Evolutionary conservation across 345 rosid genomes (phyloP).

Genomic region (Camelina hispida): DNA sequence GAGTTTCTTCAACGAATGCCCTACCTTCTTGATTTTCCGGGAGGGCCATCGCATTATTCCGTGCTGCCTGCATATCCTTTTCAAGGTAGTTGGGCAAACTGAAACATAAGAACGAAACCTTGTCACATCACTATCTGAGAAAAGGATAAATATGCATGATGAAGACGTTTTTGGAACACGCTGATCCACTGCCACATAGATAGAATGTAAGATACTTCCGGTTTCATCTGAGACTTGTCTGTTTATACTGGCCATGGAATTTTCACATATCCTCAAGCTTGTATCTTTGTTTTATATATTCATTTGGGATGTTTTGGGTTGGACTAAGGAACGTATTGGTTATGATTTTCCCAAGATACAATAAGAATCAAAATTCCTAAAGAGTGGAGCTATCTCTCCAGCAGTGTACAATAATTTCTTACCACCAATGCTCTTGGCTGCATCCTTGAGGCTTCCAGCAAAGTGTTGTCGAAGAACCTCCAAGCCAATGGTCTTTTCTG

Average conservation of each 20-base stretch:
- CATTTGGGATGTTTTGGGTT: slow-evolving; percentile 1
- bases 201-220: background rate
- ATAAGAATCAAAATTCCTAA: slow-evolving; percentile 18
- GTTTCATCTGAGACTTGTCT: background rate
- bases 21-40: slow-evolving; percentile 95
- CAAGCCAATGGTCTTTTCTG: slow-evolving; percentile 88
- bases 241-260: background rate
- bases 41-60: slow-evolving; percentile 97
- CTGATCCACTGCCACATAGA: slow-evolving; percentile 1
- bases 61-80: slow-evolving; percentile 94
- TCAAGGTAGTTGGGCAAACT: slow-evolving; percentile 97
- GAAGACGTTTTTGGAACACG: background rate
- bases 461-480: slow-evolving; percentile 84
- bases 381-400: slow-evolving; percentile 31
- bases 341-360: slow-evolving; percentile 19
- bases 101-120: slow-evolving; percentile 47
- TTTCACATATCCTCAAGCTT: slow-evolving; percentile 3
- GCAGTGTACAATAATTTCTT: slow-evolving; percentile 43
- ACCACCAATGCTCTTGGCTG: slow-evolving; percentile 95
- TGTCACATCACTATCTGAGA: slow-evolving; percentile 32
- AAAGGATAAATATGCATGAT: slow-evolving; percentile 7
- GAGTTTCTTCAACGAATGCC: slow-evolving; percentile 86
- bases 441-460: slow-evolving; percentile 97
- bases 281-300: slow-evolving; percentile 2
- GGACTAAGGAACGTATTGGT: slow-evolving; percentile 12